Conservation (phyloP, 192 early-diverging fungal species). For the Neocallimastix lanati region DNA sequence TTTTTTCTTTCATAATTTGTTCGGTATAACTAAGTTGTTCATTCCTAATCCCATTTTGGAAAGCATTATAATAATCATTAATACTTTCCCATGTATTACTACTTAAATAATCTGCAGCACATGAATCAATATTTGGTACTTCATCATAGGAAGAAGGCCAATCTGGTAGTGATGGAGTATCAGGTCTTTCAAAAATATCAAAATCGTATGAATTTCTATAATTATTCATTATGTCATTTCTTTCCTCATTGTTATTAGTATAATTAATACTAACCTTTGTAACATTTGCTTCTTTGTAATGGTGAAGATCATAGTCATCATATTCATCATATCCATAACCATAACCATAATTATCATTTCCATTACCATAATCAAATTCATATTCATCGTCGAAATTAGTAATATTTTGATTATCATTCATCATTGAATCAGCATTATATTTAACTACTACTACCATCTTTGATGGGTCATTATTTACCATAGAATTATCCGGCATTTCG, state of each 20-base stretch:
- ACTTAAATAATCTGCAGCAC: too few relatives aligned
- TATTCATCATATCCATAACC: background rate
- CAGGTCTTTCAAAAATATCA: background rate
- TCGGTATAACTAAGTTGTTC: background rate
- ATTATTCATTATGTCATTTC: too few relatives aligned
- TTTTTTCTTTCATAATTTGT: background rate
- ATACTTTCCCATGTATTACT: too few relatives aligned
- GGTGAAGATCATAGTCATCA: background rate
- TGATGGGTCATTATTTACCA: background rate
- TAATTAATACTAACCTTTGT: background rate
- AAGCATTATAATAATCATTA: too few relatives aligned
- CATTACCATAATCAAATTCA: background rate
- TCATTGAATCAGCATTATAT: background rate
- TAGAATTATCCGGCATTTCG: too few relatives aligned
- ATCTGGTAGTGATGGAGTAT: background rate
- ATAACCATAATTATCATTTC: too few relatives aligned
- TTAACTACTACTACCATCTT: background rate
- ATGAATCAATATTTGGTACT: too few relatives aligned
- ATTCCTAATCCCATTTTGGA: background rate
- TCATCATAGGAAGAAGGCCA: too few relatives aligned
- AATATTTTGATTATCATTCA: background rate
- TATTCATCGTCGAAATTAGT: background rate
- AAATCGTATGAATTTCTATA: background rate
- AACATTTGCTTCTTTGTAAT: background rate
- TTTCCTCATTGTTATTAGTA: background rate